Conservation (phyloP, 306 rosid genomes). For the Luffa acutangula region DNA sequence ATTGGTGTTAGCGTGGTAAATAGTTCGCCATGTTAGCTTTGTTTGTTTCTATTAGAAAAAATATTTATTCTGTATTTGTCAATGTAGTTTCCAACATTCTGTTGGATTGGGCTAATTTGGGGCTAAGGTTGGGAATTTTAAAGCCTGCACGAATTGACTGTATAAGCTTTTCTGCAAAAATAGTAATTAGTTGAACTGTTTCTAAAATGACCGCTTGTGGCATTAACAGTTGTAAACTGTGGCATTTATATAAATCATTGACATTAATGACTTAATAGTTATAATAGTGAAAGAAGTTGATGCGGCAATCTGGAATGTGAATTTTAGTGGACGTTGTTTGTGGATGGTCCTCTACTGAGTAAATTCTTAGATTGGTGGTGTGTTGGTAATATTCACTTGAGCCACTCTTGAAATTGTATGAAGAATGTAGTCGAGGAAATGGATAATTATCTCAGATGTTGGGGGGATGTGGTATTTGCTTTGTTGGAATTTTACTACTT, state of each 20-base stretch:
- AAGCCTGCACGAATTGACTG: not conserved
- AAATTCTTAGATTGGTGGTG: not conserved
- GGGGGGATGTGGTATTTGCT: slow-evolving; percentile 33
- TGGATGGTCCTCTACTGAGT: not conserved
- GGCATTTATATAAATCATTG: not conserved
- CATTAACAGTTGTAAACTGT: not conserved
- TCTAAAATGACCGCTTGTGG: not conserved
- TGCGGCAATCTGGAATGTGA: slow-evolving; percentile 14
- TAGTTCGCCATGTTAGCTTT: not conserved
- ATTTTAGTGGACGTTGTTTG: not conserved
- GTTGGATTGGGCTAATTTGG: not conserved
- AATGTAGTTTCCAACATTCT: not conserved
- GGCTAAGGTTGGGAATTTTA: not conserved
- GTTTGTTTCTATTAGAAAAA: not conserved
- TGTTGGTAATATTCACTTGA: slow-evolving; percentile 26
- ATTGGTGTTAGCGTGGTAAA: not conserved
- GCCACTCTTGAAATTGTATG: slow-evolving; percentile 24
- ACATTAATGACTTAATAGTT: not conserved
- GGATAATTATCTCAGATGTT: slow-evolving; percentile 32
- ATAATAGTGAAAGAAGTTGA: slow-evolving; percentile 10
- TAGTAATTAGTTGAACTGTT: not conserved
- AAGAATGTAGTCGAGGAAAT: slow-evolving; percentile 37
- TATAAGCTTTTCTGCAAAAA: not conserved
- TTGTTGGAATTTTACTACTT: slow-evolving; percentile 48
- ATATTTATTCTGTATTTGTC: not conserved